These are phyloP conservation scores for Gossypium mustelinum DNA, from an alignment of 345 rosid species.

Conservation along the genomic window DNA sequence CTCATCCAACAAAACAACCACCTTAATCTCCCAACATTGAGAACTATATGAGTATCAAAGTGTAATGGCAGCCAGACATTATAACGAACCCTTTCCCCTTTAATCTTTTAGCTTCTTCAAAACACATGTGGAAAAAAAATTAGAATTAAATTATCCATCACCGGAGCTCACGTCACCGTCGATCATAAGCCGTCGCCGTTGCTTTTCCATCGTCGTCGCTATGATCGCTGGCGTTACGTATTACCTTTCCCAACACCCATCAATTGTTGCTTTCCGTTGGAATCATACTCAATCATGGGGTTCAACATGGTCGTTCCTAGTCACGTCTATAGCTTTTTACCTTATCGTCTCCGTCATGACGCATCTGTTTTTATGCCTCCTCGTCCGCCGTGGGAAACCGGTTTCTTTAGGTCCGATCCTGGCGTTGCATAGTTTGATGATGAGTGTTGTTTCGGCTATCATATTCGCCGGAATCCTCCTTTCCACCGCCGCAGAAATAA, in stretches of 20 bases:
- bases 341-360: constrained; percentile 33
- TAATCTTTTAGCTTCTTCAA: background rate
- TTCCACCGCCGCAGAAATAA: constrained; percentile 75
- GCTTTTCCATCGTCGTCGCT: background rate
- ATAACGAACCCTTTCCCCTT: background rate
- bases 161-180: background rate
- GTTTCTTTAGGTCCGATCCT: constrained; percentile 47
- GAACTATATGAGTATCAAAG: background rate
- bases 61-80: background rate
- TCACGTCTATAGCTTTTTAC: constrained; percentile 56
- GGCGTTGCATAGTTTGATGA: constrained; percentile 11
- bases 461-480: constrained; percentile 79
- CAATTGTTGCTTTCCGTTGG: constrained; percentile 79
- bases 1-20: background rate
- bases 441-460: constrained; percentile 59
- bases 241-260: constrained; percentile 79
- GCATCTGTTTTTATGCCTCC: constrained; percentile 42
- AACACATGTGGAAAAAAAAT: background rate
- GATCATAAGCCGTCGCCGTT: background rate
- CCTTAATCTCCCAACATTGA: no score
- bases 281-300: constrained; percentile 78
- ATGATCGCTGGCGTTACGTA: constrained; percentile 40
- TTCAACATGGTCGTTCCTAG: constrained; percentile 85
- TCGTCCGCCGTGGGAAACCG: constrained; percentile 38
- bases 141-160: background rate